Conservation (phyloP, 2,329 filamentous ascomycete species). For the Tolypocladium cylindrosporum region DNA sequence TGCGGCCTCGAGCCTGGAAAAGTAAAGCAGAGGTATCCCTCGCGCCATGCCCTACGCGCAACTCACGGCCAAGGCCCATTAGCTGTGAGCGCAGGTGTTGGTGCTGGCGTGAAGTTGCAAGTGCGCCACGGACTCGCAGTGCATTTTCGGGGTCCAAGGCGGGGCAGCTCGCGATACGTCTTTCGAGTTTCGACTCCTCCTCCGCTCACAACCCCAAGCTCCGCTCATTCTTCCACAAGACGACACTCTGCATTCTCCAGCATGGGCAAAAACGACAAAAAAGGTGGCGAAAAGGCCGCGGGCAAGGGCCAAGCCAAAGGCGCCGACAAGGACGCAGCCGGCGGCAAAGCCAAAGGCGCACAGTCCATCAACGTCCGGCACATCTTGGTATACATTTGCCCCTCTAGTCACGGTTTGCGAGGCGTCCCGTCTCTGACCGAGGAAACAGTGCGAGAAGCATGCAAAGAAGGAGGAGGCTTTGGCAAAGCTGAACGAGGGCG, state of each 20-base stretch:
- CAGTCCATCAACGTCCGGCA: conserved; percentile 66
- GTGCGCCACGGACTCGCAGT: background rate
- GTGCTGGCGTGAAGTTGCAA: background rate
- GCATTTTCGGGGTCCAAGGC: background rate
- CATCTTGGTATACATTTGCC: conserved; percentile 40
- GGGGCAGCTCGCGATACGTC: background rate
- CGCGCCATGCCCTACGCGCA: background rate
- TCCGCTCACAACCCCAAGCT: background rate
- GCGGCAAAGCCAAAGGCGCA: conserved; percentile 41
- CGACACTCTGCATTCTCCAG: conserved; percentile 2
- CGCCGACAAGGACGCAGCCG: conserved; percentile 19
- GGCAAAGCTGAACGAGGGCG: conserved; percentile 53
- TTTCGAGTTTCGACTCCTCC: conserved; percentile 2
- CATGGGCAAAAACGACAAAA: conserved; percentile 32
- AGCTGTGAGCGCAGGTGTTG: background rate
- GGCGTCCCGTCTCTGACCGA: background rate
- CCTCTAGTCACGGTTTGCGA: background rate
- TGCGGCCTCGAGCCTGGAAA: background rate
- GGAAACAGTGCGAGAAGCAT: conserved; percentile 57
- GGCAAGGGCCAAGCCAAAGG: conserved; percentile 18
- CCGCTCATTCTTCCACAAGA: background rate
- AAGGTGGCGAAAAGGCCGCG: conserved; percentile 27
- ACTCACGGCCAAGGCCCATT: background rate
- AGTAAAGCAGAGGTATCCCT: background rate
- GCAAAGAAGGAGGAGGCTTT: conserved; percentile 69